Evolutionary conservation across 257 asterid species (phyloP), one percentile per base, ranked within the genome.

Genomic region (Fraxinus anomala): DNA sequence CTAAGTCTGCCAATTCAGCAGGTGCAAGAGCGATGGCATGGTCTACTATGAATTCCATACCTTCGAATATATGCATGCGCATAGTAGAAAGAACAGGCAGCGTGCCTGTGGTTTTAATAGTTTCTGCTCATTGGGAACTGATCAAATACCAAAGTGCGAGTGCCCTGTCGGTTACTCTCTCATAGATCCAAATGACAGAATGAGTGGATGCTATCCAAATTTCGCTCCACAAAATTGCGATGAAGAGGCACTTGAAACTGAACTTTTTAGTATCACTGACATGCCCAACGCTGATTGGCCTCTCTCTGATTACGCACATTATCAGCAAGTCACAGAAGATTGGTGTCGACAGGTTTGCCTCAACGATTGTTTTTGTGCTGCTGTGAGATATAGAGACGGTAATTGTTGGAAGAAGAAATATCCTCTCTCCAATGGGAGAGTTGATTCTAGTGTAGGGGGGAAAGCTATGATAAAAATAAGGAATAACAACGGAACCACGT

Each of bases 371-470:
- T 74, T 87, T 5, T 87, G 90, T 56, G 76, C 73, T 63, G 87
- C 65, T 40, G 63, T 80, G 14, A 72, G 77, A 68, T 69, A 54
- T 40, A 70, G 73, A 66, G 11, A 3, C 31, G 65, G 66, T 26
- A 73, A 72, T 13, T 86, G 88, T 39, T 84, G 86, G 86, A 84
- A 82, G 79, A 86, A 86, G 82, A 82, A 73, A 77, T 69, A 75
- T 6, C 88, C 88, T 14, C 49, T 84, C 33, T 86, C 86, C 8
- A 84, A 86, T 63, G 88, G 88, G 66, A 69, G 65, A 40, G 3
- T 39, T 0, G 82, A 82, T 33, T 9, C 16, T 0, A 14, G n/a
- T 47, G 34, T 72, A 2, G 69, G 13, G 1, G 19, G 80, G 11
- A 86, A 44, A 67, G 83, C 79, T 72, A 72, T 86, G 30, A 30